Evolutionary conservation across 1,284 basidiomycete genomes (phyloP).

Genomic region (Lentinus polychrous): DNA sequence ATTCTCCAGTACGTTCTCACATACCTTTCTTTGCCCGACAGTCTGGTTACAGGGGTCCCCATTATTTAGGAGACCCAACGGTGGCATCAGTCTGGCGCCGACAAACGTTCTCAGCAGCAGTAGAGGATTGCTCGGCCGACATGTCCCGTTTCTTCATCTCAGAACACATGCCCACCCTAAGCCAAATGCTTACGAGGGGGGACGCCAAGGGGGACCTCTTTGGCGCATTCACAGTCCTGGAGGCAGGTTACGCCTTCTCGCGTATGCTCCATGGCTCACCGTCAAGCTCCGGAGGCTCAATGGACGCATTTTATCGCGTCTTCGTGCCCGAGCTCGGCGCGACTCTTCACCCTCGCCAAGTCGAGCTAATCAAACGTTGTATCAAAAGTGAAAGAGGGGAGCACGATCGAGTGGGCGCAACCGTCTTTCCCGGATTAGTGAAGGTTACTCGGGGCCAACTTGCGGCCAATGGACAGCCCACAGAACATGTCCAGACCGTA

Average conservation of each 20-base stretch:
- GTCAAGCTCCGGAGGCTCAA: constrained; percentile 40
- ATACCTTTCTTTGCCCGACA: not conserved
- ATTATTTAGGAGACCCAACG: constrained; percentile 58
- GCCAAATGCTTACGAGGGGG: constrained; percentile 35
- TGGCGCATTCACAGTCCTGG: constrained; percentile 48
- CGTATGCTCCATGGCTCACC: constrained; percentile 74
- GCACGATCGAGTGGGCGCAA: constrained; percentile 65
- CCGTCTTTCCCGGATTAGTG: constrained; percentile 77
- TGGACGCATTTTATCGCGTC: constrained; percentile 72
- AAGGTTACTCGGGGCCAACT: constrained; percentile 52
- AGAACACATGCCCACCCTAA: constrained; percentile 60
- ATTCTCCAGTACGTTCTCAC: constrained; percentile 54
- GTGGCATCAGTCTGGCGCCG: constrained; percentile 80
- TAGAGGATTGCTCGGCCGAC: constrained; percentile 63
- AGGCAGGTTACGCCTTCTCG: constrained; percentile 67
- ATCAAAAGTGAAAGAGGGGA: constrained; percentile 65
- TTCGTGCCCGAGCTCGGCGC: constrained; percentile 76
- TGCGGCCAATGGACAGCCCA: constrained; percentile 27
- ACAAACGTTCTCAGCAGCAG: constrained; percentile 77
- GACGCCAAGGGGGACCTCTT: constrained; percentile 27
- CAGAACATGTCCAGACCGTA: constrained; percentile 58
- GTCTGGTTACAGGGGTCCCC: not conserved
- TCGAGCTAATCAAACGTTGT: constrained; percentile 76
- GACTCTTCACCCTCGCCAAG: constrained; percentile 56
- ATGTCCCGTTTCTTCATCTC: constrained; percentile 57